These are phyloP conservation scores for Colletotrichum sp. DNA, from an alignment of 2,329 filamentous ascomycete species.

Conservation along the genomic window DNA sequence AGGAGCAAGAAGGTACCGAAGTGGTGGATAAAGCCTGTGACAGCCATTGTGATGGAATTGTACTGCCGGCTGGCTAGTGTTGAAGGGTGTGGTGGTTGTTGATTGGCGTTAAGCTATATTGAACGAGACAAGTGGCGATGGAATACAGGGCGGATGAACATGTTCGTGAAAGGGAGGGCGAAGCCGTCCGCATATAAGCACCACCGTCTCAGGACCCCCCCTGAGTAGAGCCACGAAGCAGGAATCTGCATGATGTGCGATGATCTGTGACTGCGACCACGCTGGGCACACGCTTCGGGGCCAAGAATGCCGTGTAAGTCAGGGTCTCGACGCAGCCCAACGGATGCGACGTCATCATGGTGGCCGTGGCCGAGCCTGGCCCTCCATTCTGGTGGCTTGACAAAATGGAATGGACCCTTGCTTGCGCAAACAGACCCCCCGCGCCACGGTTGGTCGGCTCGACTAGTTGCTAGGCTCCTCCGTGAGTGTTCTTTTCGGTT, in stretches of 20 bases:
- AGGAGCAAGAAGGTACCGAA: conserved; percentile 64
- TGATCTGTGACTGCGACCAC: conserved; percentile 13
- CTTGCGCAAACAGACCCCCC: neutral
- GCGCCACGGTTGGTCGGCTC: conserved; percentile 12
- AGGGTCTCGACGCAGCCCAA: conserved; percentile 4
- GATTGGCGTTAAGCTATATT: neutral
- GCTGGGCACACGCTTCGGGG: neutral
- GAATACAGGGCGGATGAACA: neutral
- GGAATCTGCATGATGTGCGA: conserved; percentile 8
- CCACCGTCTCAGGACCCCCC: neutral
- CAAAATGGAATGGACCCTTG: conserved; percentile 3
- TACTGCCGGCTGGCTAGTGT: neutral
- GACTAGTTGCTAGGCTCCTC: neutral
- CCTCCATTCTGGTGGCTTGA: neutral
- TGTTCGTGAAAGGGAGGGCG: neutral
- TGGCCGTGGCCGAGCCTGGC: neutral
- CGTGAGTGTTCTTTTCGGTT: neutral
- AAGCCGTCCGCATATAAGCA: conserved; percentile 18
- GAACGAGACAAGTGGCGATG: neutral
- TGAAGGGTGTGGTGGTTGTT: neutral
- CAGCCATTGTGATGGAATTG: conserved; percentile 44
- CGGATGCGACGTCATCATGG: conserved; percentile 16
- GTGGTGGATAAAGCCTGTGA: conserved; percentile 58
- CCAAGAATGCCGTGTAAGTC: conserved; percentile 16
- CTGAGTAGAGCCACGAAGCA: neutral